These are phyloP conservation scores for Russula foetens DNA, from an alignment of 768 basidiomycete species.

Conservation along the genomic window DNA sequence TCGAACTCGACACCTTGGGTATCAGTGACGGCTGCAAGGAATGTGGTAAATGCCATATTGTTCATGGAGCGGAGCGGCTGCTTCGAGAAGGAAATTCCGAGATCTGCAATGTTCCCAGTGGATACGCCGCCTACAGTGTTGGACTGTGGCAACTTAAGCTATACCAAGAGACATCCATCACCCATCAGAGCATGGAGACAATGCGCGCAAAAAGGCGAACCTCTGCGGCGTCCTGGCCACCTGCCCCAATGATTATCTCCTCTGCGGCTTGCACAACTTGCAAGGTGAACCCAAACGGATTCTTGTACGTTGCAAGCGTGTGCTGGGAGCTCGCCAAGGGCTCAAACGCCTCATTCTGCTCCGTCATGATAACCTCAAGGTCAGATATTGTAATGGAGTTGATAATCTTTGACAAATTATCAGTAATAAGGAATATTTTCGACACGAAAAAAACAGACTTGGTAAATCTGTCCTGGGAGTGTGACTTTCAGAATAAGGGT, in stretches of 20 bases:
- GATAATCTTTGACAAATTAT: conserved; percentile 37
- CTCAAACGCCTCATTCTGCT: conserved; percentile 45
- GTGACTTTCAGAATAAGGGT: conserved; percentile 52
- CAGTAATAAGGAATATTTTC: background rate
- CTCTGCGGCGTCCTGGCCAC: conserved; percentile 44
- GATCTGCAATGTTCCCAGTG: conserved; percentile 56
- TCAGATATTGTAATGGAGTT: conserved; percentile 54
- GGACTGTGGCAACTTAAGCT: conserved; percentile 46
- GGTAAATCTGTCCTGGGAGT: conserved; percentile 52
- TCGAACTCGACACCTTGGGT: conserved; percentile 35
- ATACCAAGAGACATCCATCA: background rate
- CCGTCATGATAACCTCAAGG: conserved; percentile 44
- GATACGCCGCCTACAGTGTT: conserved; percentile 53
- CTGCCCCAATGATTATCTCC: conserved; percentile 41
- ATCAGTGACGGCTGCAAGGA: conserved; percentile 56
- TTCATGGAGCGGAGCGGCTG: conserved; percentile 49
- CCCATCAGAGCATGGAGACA: background rate
- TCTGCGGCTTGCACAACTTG: conserved; percentile 52
- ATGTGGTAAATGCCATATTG: conserved; percentile 41
- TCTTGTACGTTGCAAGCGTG: conserved; percentile 53
- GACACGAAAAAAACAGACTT: conserved; percentile 26
- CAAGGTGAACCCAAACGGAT: conserved; percentile 70
- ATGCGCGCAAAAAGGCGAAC: conserved; percentile 29
- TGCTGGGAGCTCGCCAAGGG: conserved; percentile 50
- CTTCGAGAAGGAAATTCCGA: conserved; percentile 50